Base-by-base conservation (phyloP, 208 protist species). In the Spongospora subterranea region DNA sequence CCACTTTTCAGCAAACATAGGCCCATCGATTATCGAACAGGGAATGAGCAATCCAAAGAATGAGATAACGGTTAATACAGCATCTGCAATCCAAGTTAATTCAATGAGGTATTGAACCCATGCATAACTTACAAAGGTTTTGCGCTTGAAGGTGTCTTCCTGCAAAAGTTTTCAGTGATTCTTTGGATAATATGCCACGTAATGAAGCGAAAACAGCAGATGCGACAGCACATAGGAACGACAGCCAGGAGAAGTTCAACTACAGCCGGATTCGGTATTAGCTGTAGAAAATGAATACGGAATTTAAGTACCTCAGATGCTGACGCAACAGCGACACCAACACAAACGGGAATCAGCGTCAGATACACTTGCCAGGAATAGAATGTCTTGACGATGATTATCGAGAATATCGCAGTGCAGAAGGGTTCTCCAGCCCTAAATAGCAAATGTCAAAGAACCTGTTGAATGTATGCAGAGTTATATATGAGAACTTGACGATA, bases 311-410 rank as follows among this genome's bases (percentile, higher is more conserved):
- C 35, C 71, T 82, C 71, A 43, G 71, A 6, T 20, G 35, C 71
- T 13, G 71, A 82, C n/a, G 71, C 71, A 13, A 82, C 40, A 6
- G 71, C 71, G 6, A 82, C 40, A 82, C 71, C 71, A n/a, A 43
- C n/a, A n/a, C 71, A 82, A 35, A 82, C 71, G 17, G n/a, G 6
- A 43, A 35, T 35, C n/a, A 82, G n/a, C 17, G 71, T 82, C n/a
- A 82, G 35, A 43, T 82, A 82, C 17, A 82, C 71, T 35, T 82
- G 71, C 71, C 71, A 82, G 35, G 71, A 6, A n/a, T 82, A 82
- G 40, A 45, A 6, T n/a, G 6, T 6, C n/a, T n/a, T 35, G 13
- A 82, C 17, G 13, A 82, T 13, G n/a, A 82, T 20, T 13, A 43
- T n/a, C 6, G 71, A 82, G 17, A 82, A n/a, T 6, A 82, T 35